Conservation (phyloP, 1,284 basidiomycete species). For the Quambalaria eucalypti region DNA sequence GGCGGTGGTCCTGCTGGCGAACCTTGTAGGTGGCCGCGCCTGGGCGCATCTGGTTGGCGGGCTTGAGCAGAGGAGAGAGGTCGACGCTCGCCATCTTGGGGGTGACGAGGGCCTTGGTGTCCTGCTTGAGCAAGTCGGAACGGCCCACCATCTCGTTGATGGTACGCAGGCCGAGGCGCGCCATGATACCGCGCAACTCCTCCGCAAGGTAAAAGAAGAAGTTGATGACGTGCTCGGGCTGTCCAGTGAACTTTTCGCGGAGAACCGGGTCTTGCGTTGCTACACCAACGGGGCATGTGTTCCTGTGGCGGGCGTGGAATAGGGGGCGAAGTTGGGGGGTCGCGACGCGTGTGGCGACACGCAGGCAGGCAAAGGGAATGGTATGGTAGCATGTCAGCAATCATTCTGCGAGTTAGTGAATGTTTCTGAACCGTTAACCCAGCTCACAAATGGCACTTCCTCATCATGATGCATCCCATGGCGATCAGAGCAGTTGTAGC, state of each 20-base stretch:
- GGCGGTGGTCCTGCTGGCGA: constrained; percentile 42
- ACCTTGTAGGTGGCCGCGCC: constrained; percentile 44
- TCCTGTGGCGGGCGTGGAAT: constrained; percentile 14
- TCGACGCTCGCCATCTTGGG: constrained; percentile 38
- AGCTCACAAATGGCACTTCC: constrained; percentile 19
- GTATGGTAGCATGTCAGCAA: neutral
- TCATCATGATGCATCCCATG: constrained; percentile 40
- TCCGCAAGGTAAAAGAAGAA: constrained; percentile 42
- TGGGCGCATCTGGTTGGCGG: constrained; percentile 41
- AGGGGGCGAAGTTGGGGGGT: constrained; percentile 2
- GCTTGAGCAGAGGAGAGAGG: constrained; percentile 35
- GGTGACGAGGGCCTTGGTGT: constrained; percentile 25
- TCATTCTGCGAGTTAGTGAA: neutral
- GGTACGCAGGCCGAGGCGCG: constrained; percentile 39
- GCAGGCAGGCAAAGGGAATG: neutral
- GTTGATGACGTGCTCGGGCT: constrained; percentile 42
- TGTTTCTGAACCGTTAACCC: too few species aligned
- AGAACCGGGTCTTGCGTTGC: constrained; percentile 41
- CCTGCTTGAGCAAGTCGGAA: constrained; percentile 33
- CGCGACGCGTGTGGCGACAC: neutral
- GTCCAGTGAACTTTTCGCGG: constrained; percentile 39
- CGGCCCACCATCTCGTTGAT: constrained; percentile 44
- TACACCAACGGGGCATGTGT: constrained; percentile 37
- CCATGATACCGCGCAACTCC: constrained; percentile 40
- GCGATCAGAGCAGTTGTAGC: constrained; percentile 41